Percentiles rank a stretch among this genome's conserved stretches.
These are phyloP conservation scores for Phyllosticta citribraziliensis DNA, from an alignment of 2,329 filamentous ascomycete species.

Conservation along the genomic window DNA sequence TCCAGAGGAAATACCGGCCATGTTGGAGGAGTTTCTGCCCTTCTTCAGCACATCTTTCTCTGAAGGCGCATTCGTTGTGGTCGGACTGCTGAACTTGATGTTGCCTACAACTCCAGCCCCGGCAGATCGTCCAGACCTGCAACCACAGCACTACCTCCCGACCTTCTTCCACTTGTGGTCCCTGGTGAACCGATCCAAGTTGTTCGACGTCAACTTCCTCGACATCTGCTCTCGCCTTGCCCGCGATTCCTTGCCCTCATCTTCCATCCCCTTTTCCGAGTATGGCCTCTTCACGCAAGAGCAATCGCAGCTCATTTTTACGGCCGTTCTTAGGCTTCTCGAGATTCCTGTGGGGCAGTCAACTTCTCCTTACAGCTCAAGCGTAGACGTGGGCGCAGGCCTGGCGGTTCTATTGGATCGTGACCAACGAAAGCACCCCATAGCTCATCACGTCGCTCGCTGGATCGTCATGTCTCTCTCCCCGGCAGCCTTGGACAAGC, in stretches of 20 bases:
- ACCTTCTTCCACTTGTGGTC: conserved; percentile 97
- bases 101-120: conserved; percentile 76
- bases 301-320: conserved; percentile 88
- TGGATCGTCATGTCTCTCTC: conserved; percentile 92
- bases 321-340: conserved; percentile 74
- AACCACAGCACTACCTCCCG: conserved; percentile 79
- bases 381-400: conserved; percentile 74
- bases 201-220: conserved; percentile 76
- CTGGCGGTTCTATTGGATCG: conserved; percentile 80
- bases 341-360: conserved; percentile 96
- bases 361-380: conserved; percentile 74
- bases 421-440: conserved; percentile 86
- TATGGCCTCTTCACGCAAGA: conserved; percentile 88
- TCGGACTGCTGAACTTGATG: conserved; percentile 75
- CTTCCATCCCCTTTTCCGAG: conserved; percentile 69
- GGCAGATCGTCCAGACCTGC: conserved; percentile 60
- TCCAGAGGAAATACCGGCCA: conserved; percentile 68
- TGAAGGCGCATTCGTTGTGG: conserved; percentile 87
- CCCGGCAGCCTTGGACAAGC: conserved; percentile 65
- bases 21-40: conserved; percentile 45
- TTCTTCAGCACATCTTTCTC: conserved; percentile 88
- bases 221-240: conserved; percentile 84
- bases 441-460: conserved; percentile 82
- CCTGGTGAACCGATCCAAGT: conserved; percentile 78
- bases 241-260: conserved; percentile 67